Conservation (phyloP, 768 basidiomycete species). For the Fomitopsis serialis region DNA sequence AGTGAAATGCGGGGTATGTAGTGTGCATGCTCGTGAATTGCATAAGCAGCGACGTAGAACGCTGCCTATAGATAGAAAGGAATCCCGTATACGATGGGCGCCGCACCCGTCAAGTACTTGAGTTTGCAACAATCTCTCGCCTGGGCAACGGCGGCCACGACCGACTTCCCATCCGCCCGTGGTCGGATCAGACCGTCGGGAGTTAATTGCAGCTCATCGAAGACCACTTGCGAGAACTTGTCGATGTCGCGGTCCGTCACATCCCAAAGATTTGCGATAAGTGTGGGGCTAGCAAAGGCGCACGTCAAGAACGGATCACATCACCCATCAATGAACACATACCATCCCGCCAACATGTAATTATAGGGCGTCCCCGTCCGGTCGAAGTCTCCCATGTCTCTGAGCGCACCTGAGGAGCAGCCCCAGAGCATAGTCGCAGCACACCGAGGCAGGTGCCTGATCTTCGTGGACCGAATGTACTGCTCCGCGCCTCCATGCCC, state of each 20-base stretch:
- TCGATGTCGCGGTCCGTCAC: slow-evolving; percentile 98
- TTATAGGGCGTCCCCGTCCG: slow-evolving; percentile 87
- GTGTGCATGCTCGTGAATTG: too few relatives aligned
- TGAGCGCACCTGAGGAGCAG: slow-evolving; percentile 87
- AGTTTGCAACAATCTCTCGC: slow-evolving; percentile 83
- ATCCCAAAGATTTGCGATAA: slow-evolving; percentile 96
- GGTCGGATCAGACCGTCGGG: slow-evolving; percentile 19
- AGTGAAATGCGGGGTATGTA: too few relatives aligned
- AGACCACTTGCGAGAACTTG: slow-evolving; percentile 80
- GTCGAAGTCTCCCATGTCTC: slow-evolving; percentile 94
- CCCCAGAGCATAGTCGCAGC: slow-evolving; percentile 98
- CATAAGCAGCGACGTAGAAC: neutral
- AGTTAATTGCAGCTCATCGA: slow-evolving; percentile 61
- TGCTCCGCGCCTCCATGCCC: slow-evolving; percentile 97
- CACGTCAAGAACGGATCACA: neutral
- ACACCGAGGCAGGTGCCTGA: slow-evolving; percentile 77
- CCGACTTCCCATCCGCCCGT: slow-evolving; percentile 31
- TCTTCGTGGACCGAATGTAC: slow-evolving; percentile 82
- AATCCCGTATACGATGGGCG: slow-evolving; percentile 92
- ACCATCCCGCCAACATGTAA: slow-evolving; percentile 98
- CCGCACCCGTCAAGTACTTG: slow-evolving; percentile 91
- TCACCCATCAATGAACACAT: slow-evolving; percentile 29
- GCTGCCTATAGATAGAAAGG: slow-evolving; percentile 70
- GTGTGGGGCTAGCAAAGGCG: slow-evolving; percentile 52
- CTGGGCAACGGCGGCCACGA: slow-evolving; percentile 74